These are phyloP conservation scores for Olyra latifolia DNA, from an alignment of 176 grass and related monocot genomes.

Conservation along the genomic window DNA sequence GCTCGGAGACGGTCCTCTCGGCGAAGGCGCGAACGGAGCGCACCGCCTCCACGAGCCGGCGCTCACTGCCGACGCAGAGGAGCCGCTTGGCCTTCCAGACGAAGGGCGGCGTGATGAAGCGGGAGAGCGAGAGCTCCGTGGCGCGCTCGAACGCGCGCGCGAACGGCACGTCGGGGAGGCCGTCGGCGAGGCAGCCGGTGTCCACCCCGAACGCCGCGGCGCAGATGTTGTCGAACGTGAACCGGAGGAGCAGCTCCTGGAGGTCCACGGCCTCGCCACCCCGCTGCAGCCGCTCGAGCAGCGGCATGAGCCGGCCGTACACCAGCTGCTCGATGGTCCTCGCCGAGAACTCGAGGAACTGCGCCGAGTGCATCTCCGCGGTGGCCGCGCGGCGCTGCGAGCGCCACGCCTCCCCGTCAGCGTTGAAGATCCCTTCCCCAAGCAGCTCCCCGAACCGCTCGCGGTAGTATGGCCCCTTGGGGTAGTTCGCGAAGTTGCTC, in stretches of 20 bases:
- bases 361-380: conserved; percentile 75
- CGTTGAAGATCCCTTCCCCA: conserved; percentile 90
- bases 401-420: conserved; percentile 65
- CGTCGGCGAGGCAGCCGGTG: conserved; percentile 66
- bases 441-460: conserved; percentile 84
- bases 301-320: conserved; percentile 39
- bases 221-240: conserved; percentile 95
- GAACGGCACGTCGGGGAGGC: conserved; percentile 76
- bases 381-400: conserved; percentile 71
- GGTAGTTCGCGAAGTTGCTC: conserved; percentile 77
- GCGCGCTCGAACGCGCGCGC: conserved; percentile 79
- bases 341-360: conserved; percentile 58
- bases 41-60: conserved; percentile 43
- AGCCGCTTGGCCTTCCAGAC: conserved; percentile 74
- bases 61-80: conserved; percentile 58
- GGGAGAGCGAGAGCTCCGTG: conserved; percentile 61
- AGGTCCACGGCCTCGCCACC: conserved; percentile 44
- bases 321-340: conserved; percentile 47
- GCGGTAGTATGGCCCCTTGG: conserved; percentile 79
- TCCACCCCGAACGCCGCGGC: conserved; percentile 68
- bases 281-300: conserved; percentile 32
- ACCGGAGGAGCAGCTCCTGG: conserved; percentile 82
- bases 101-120: conserved; percentile 79
- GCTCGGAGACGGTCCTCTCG: conserved; percentile 54
- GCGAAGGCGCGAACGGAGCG: conserved; percentile 62